Evolutionary conservation across 257 asterid species (phyloP), one percentile per base, ranked within the genome.

Genomic region (Gentiana dahurica): DNA sequence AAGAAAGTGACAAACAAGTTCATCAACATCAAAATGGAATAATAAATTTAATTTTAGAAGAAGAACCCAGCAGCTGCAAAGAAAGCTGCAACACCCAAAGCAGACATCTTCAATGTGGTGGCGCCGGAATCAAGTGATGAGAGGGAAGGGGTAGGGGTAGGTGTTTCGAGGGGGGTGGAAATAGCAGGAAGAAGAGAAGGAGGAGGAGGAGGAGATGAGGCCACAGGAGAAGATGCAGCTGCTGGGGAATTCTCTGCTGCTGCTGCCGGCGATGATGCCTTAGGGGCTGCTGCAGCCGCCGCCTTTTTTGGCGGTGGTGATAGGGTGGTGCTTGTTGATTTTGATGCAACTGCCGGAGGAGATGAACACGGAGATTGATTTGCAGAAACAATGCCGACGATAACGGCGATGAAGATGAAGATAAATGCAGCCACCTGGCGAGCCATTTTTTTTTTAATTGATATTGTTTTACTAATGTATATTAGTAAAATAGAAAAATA

Each of bases 381-480:
- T 59, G 86, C 87, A 11, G 93, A 69, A 13, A 61, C 87, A 57
- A 64, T 67, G 3, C 82, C 87, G 8, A 55, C 74, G 10, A 73
- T 34, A 24, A 24, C 24, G 62, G 72, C 90, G 55, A 76, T 67
- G 60, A 81, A 59, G 58, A 81, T 34, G 34, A 83, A 38, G 36
- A 82, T 84, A 39, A 83, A 69, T 12, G 67, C 76, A 51, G 74
- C 45, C 61, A 59, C 51, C 49, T 77, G 89, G 37, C 86, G 85
- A 9, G 81, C 87, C 95, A 86, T 86, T 69, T 66, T 75, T 15
- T 15, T 35, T 35, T 48, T 32, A 4, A 55, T 4, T 8, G 24
- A 24, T 24, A 0, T 24, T 24, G 24, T 24, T 24, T 24, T 24
- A 24, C 24, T 24, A 24, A 24, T 24, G 24, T 24, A 24, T 24